Evolutionary conservation across 2,329 filamentous ascomycete species (phyloP).

Genomic region (Trichoderma afroharzianum): DNA sequence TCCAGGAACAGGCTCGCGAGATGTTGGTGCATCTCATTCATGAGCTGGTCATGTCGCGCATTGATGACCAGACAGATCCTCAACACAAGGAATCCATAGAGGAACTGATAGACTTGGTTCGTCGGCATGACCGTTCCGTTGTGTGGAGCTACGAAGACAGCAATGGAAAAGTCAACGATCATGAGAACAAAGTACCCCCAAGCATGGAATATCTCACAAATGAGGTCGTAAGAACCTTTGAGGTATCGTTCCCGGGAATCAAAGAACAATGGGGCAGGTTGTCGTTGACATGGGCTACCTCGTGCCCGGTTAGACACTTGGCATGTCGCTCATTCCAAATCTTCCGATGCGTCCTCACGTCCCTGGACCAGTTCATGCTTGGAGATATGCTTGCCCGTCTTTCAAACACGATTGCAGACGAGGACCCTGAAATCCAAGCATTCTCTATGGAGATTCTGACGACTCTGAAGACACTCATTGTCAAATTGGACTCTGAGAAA

Average conservation of each 20-base stretch:
- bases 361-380: conserved; percentile 87
- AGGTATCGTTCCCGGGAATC: conserved; percentile 77
- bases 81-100: conserved; percentile 73
- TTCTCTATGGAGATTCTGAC: conserved; percentile 98
- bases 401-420: conserved; percentile 95
- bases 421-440: conserved; percentile 88
- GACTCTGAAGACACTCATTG: conserved; percentile 86
- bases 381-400: conserved; percentile 93
- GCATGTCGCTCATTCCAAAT: conserved; percentile 97
- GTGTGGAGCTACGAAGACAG: conserved; percentile 95
- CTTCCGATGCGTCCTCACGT: conserved; percentile 88
- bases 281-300: conserved; percentile 92
- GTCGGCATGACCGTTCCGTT: conserved; percentile 77
- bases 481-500: conserved; percentile 73
- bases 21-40: conserved; percentile 98
- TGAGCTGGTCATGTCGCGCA: conserved; percentile 77
- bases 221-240: conserved; percentile 81
- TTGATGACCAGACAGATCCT: conserved; percentile 64
- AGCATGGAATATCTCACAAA: conserved; percentile 83
- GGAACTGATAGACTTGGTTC: conserved; percentile 80
- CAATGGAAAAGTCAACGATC: conserved; percentile 71
- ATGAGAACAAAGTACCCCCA: conserved; percentile 74
- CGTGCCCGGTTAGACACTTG: conserved; percentile 89
- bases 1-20: conserved; percentile 94
- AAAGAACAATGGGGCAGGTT: conserved; percentile 89